Conservation (phyloP, 208 protist genomes). For the Leishmania lainsoni region DNA sequence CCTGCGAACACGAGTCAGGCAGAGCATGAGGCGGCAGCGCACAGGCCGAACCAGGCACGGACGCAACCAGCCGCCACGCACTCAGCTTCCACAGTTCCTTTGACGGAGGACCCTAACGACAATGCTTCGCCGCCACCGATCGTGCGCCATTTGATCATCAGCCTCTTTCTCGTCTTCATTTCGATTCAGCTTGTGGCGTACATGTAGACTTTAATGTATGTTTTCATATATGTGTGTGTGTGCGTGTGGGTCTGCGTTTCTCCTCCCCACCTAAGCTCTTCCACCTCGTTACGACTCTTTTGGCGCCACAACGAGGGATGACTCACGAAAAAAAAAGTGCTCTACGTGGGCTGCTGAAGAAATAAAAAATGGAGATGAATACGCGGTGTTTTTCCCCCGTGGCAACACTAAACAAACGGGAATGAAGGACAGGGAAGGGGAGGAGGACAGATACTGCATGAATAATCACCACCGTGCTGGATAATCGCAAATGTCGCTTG, state of each 20-base stretch:
- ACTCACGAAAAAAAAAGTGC: not conserved
- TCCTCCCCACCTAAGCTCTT: not conserved
- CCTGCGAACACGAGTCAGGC: not conserved
- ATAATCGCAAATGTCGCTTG: not conserved
- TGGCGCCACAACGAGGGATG: too few relatives aligned
- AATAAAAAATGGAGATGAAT: too few relatives aligned
- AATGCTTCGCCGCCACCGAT: not conserved
- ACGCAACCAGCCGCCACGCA: not conserved
- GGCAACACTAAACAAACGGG: not conserved
- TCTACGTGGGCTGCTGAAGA: not conserved
- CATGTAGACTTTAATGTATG: slow-evolving; percentile 13
- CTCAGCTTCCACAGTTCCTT: not conserved
- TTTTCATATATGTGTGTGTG: not conserved
- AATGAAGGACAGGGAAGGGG: not conserved
- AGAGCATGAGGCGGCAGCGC: slow-evolving; percentile 7
- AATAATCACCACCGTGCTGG: not conserved
- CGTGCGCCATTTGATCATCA: slow-evolving; percentile 14
- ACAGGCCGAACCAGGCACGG: not conserved
- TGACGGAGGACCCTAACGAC: not conserved
- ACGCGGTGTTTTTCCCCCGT: not conserved
- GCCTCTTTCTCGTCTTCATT: slow-evolving; percentile 24
- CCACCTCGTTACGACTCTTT: not conserved
- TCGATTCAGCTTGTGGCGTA: slow-evolving; percentile 29
- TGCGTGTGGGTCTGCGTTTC: not conserved
- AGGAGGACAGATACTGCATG: not conserved